These are phyloP conservation scores for Sporothrix pseudoabietina DNA, from an alignment of 2,329 filamentous ascomycete genomes.

Conservation along the genomic window DNA sequence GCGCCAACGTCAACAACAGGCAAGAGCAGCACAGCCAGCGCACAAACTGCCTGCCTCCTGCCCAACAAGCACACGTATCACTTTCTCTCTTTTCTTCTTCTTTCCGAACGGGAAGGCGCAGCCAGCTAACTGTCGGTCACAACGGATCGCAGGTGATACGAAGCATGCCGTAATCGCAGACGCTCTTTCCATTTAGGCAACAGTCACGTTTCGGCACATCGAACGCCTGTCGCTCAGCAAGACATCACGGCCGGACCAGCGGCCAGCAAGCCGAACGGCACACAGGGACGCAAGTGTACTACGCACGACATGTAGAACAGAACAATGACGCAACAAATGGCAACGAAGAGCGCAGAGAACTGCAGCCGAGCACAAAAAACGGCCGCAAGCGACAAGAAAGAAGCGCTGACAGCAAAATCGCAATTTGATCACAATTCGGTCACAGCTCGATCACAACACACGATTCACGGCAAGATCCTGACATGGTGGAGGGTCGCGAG, in stretches of 20 bases:
- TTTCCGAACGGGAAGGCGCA: constrained; percentile 1
- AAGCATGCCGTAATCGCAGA: background rate
- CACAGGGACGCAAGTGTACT: background rate
- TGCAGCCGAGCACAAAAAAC: constrained; percentile 3
- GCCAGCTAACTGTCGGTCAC: constrained; percentile 4
- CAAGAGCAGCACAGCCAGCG: constrained; percentile 4
- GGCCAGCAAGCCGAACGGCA: constrained; percentile 5
- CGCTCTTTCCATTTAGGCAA: background rate
- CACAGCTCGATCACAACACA: constrained; percentile 5
- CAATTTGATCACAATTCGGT: background rate
- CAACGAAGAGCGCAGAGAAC: background rate
- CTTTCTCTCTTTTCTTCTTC: background rate
- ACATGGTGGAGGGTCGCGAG: constrained; percentile 16
- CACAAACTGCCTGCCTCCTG: constrained; percentile 9
- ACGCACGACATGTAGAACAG: background rate
- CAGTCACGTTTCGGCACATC: background rate
- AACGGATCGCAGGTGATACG: background rate
- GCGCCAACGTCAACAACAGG: constrained; percentile 5
- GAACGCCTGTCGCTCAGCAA: background rate
- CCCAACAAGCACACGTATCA: background rate
- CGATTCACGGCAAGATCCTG: constrained; percentile 17
- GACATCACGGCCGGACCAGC: background rate
- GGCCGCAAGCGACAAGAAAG: constrained; percentile 8
- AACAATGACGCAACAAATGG: background rate
- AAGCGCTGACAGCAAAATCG: background rate